These are phyloP conservation scores for Debaryomyces coudertii DNA, from an alignment of 1,139 yeast genomes.

Conservation along the genomic window DNA sequence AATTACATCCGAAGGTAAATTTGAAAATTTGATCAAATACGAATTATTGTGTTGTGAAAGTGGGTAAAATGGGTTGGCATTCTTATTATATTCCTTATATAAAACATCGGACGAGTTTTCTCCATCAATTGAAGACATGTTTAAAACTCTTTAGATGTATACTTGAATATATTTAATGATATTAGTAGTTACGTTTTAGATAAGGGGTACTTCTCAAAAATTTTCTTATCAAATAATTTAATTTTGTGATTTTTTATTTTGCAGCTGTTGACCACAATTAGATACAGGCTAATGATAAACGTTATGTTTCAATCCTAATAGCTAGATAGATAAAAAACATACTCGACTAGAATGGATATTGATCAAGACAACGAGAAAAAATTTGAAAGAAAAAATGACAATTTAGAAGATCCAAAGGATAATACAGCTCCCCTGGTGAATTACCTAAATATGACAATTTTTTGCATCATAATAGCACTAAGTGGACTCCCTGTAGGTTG, in stretches of 20 bases:
- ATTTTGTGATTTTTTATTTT: conserved; percentile 9
- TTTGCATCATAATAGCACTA: conserved; percentile 16
- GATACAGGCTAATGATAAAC: neutral
- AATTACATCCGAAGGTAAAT: conserved; percentile 18
- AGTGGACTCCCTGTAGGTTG: conserved; percentile 36
- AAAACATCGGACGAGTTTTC: neutral
- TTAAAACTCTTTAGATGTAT: neutral
- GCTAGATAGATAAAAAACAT: neutral
- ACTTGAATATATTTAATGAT: neutral
- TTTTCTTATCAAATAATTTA: conserved; percentile 6
- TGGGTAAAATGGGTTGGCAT: conserved; percentile 34
- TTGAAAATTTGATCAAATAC: conserved; percentile 12
- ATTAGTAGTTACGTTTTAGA: neutral
- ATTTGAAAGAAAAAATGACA: conserved; percentile 1
- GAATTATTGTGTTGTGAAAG: conserved; percentile 6
- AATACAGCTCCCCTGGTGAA: neutral
- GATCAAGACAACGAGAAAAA: conserved; percentile 3
- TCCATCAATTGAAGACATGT: conserved; percentile 6
- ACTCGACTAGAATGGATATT: neutral
- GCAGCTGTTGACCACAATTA: conserved; percentile 8
- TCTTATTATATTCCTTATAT: conserved; percentile 22
- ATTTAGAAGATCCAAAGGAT: neutral
- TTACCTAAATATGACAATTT: conserved; percentile 7
- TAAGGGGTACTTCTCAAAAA: conserved; percentile 5
- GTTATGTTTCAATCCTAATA: neutral